Base-by-base conservation (phyloP, 2,329 filamentous ascomycete genomes). In the Neofusicoccum kwambonambiense region DNA sequence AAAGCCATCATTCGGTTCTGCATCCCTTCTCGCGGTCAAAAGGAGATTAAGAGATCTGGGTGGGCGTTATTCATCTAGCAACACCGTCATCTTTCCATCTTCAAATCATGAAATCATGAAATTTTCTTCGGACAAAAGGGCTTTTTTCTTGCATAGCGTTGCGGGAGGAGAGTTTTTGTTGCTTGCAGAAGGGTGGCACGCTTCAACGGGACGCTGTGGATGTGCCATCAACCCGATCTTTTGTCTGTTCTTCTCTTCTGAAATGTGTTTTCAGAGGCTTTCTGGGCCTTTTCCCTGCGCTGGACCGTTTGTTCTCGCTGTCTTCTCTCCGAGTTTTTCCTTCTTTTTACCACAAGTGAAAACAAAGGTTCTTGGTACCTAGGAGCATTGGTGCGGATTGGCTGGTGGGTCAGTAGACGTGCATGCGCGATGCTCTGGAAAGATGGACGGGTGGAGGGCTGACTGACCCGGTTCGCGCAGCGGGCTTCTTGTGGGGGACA, bases 81-180 rank as follows among this genome's bases (percentile, higher is more conserved):
- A 22, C 7, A 34, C n/a, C 11, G 37, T 37, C 41, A 35, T 22
- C n/a, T 19, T 37, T 27, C 17, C 17, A n/a, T 15, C 41, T 34
- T 44, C n/a, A 8, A 13, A 6, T 34, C 7, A 12, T 31, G 27
- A 31, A 31, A 31, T 31, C 7, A 12, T 31, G 27, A 31, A 31
- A 31, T 31, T 31, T 31, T 45, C 12, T 17, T 31, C 17, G 41
- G 8, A 9, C 17, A n/a, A 31, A 17, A 27, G n/a, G 27, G 27
- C 27, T 31, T 15, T 34, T 47, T 60, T 60, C 31, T 60, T 60
- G 56, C 56, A 60, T 60, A 60, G 56, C 56, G 42, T 44, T 60
- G 56, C 56, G 41, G n/a, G 42, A 42, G 17, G 13, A 19, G 37
- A 34, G 13, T 17, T 57, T 54, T 15, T 13, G 8, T 7, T 9